Evolutionary conservation across 768 basidiomycete species (phyloP).

Genomic region (Candolleomyces eurysporus): DNA sequence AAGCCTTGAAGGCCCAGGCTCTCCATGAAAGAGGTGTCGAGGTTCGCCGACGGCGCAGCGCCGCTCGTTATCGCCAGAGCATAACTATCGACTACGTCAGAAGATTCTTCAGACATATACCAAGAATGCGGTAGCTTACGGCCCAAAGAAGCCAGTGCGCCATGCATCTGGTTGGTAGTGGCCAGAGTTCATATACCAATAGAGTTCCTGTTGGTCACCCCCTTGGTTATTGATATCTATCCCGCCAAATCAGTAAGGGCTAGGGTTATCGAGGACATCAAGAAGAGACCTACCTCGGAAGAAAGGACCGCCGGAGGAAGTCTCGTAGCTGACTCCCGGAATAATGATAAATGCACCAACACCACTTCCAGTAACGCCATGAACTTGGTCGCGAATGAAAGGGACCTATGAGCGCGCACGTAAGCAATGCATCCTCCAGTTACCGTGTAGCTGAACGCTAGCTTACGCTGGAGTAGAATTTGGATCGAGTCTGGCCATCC

Average conservation of each 20-base stretch:
- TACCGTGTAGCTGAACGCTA: too few species aligned
- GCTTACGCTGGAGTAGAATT: constrained; percentile 46
- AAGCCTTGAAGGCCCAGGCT: constrained; percentile 42
- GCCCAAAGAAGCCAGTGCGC: constrained; percentile 47
- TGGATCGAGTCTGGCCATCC: constrained; percentile 46
- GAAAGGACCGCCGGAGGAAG: constrained; percentile 48
- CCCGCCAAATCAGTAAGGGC: background rate
- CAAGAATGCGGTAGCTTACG: constrained; percentile 23
- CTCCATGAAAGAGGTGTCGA: constrained; percentile 45
- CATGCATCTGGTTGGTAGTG: constrained; percentile 46
- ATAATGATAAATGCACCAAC: constrained; percentile 47
- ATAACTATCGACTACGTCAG: constrained; percentile 24
- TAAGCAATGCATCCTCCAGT: too few species aligned
- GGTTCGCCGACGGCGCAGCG: constrained; percentile 37
- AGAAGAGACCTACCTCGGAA: constrained; percentile 34
- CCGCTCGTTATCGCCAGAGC: constrained; percentile 43
- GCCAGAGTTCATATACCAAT: constrained; percentile 48
- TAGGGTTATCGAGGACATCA: background rate
- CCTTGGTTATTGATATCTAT: constrained; percentile 49
- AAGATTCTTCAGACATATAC: background rate
- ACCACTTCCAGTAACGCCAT: constrained; percentile 45
- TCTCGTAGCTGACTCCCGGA: constrained; percentile 43
- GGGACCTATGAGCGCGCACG: constrained; percentile 28
- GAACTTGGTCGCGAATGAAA: constrained; percentile 51
- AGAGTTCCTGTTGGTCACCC: constrained; percentile 44